These are phyloP conservation scores for Ambrosia trifida DNA, from an alignment of 129 eudicot genomes.

Conservation along the genomic window DNA sequence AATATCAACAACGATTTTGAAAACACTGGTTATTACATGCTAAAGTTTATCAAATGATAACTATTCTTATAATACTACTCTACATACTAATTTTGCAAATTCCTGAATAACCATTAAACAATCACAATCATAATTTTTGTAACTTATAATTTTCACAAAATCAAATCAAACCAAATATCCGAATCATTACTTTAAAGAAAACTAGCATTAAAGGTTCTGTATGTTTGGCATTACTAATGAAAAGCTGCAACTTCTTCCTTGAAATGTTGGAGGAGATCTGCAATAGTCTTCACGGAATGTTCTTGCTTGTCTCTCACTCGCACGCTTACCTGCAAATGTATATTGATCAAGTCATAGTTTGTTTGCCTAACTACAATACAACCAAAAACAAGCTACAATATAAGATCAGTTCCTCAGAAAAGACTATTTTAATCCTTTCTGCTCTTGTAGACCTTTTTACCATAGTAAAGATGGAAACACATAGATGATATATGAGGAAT, in stretches of 20 bases:
- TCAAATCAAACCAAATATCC: not conserved
- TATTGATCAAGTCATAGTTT: not conserved
- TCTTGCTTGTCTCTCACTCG: constrained; percentile 69
- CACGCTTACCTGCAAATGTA: constrained; percentile 68
- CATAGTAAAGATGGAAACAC: too few relatives aligned
- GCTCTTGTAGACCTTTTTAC: too few relatives aligned
- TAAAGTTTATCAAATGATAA: too few relatives aligned
- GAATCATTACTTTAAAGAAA: not conserved
- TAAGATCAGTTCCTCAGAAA: too few relatives aligned
- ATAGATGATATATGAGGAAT: too few relatives aligned
- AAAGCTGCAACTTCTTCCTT: constrained; percentile 64
- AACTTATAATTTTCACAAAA: not conserved
- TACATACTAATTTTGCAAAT: too few relatives aligned
- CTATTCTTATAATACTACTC: too few relatives aligned
- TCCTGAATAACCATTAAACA: not conserved
- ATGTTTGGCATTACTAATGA: constrained; percentile 36
- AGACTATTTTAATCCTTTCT: too few relatives aligned
- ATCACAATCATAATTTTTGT: not conserved
- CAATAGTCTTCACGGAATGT: constrained; percentile 45
- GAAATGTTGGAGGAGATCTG: constrained; percentile 58
- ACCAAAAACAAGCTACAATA: too few relatives aligned
- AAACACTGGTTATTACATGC: too few relatives aligned
- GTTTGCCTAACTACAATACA: too few relatives aligned
- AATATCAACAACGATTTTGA: too few relatives aligned
- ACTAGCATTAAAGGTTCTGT: not conserved